These are phyloP conservation scores for Podila minutissima DNA, from an alignment of 192 early-diverging fungal species.

Conservation along the genomic window DNA sequence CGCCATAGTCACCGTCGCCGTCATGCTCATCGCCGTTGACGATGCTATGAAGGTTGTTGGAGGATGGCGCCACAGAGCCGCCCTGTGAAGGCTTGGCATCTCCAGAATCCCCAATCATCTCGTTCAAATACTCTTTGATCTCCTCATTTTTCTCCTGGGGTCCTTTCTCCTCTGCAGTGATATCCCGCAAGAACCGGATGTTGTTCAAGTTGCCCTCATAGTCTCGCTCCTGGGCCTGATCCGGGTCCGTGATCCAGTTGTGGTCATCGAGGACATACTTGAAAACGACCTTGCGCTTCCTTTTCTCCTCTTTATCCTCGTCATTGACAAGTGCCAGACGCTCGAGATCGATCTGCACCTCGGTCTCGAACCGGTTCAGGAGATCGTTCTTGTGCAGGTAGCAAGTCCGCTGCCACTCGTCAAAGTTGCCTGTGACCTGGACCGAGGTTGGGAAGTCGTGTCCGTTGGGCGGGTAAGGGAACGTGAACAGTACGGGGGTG, in stretches of 20 bases:
- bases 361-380: slow-evolving; percentile 6
- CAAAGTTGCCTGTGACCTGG: slow-evolving; percentile 22
- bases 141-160: neutral
- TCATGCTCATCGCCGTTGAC: slow-evolving; percentile 7
- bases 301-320: neutral
- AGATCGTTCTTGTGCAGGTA: slow-evolving; percentile 7
- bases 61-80: neutral
- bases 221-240: slow-evolving; percentile 10
- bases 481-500: slow-evolving; percentile 12
- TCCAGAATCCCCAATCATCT: neutral
- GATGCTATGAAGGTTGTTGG: neutral
- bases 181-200: slow-evolving; percentile 13
- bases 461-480: slow-evolving; percentile 10
- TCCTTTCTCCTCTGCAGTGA: neutral
- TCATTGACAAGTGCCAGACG: neutral
- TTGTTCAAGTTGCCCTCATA: slow-evolving; percentile 26
- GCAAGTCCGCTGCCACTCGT: slow-evolving; percentile 15
- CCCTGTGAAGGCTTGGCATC: neutral
- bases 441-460: slow-evolving; percentile 9
- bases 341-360: slow-evolving; percentile 16
- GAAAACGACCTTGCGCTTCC: slow-evolving; percentile 15
- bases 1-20: slow-evolving; percentile 15
- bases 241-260: slow-evolving; percentile 19
- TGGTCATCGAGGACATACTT: slow-evolving; percentile 27
- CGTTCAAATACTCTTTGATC: neutral